phyloP scores from a whole-genome alignment of 768 basidiomycete species.

The Phaeotremella skinneri region DNA sequence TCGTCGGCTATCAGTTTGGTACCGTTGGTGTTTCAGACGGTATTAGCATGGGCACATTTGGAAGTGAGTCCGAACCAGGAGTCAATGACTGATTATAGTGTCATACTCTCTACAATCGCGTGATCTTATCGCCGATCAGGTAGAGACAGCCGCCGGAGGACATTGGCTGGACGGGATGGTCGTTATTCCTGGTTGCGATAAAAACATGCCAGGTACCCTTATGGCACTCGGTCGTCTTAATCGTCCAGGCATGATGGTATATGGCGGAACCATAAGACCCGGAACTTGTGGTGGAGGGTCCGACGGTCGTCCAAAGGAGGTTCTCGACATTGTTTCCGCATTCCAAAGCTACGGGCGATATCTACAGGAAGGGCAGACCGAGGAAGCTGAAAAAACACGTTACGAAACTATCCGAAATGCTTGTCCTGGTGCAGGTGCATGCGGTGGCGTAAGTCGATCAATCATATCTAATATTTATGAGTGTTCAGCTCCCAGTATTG shows the following conservation, averaged over 20 bases:
- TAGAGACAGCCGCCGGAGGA: conserved; percentile 92
- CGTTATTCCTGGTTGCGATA: conserved; percentile 95
- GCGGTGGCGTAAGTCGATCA: conserved; percentile 75
- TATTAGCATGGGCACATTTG: conserved; percentile 94
- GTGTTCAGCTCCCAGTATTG: no score
- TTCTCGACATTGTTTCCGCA: conserved; percentile 92
- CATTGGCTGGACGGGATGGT: conserved; percentile 99
- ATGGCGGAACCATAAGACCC: conserved; percentile 90
- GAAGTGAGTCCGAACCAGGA: conserved; percentile 66
- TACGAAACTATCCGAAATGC: conserved; percentile 86
- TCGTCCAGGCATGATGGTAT: conserved; percentile 95
- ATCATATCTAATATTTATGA: conserved; percentile 11
- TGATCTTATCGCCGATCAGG: conserved; percentile 95
- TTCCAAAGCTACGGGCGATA: conserved; percentile 98
- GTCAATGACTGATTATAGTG: conserved; percentile 30
- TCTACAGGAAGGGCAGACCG: conserved; percentile 80
- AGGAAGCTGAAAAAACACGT: conserved; percentile 75
- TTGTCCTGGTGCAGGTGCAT: conserved; percentile 96
- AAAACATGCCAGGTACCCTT: conserved; percentile 99
- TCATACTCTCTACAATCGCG: conserved; percentile 83
- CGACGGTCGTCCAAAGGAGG: conserved; percentile 58
- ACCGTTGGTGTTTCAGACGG: conserved; percentile 97
- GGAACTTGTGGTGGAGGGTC: conserved; percentile 76
- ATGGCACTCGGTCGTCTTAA: conserved; percentile 96
- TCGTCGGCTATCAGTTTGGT: conserved; percentile 97